Conservation (phyloP, 805 yeast species). For the Candida awuae region DNA sequence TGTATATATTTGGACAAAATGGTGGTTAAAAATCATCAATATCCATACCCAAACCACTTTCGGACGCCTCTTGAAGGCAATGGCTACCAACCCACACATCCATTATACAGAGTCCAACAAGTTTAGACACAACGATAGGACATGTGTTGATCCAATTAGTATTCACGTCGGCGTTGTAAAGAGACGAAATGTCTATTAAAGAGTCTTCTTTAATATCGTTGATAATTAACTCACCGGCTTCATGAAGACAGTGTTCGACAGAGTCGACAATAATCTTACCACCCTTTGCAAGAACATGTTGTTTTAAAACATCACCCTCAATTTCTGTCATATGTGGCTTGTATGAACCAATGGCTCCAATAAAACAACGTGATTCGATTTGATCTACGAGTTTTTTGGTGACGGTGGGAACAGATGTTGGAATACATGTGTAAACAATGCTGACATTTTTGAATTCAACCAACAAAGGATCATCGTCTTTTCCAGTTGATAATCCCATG, state of each 20-base stretch:
- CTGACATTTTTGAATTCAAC: constrained; percentile 32
- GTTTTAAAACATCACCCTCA: constrained; percentile 36
- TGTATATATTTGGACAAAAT: no score
- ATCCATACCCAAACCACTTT: constrained; percentile 25
- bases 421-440: constrained; percentile 53
- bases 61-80: constrained; percentile 28
- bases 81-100: constrained; percentile 46
- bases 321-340: constrained; percentile 62
- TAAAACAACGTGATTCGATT: constrained; percentile 29
- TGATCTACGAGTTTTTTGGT: constrained; percentile 24
- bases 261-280: constrained; percentile 54
- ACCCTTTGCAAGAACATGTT: constrained; percentile 26
- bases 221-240: constrained; percentile 59
- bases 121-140: constrained; percentile 39
- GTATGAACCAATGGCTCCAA: constrained; percentile 59
- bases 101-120: constrained; percentile 61
- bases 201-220: constrained; percentile 31
- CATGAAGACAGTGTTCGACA: constrained; percentile 43
- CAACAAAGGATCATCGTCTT: constrained; percentile 15
- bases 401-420: constrained; percentile 44
- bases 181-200: constrained; percentile 41
- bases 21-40: constrained; percentile 24
- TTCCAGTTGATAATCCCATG: constrained; percentile 10
- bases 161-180: constrained; percentile 19
- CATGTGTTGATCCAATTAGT: constrained; percentile 11